A percentile compares a stretch with the other conserved stretches of the same genome.
Evolutionary conservation across 2,329 filamentous ascomycete genomes (phyloP).

Genomic region (Huntiella moniliformis): DNA sequence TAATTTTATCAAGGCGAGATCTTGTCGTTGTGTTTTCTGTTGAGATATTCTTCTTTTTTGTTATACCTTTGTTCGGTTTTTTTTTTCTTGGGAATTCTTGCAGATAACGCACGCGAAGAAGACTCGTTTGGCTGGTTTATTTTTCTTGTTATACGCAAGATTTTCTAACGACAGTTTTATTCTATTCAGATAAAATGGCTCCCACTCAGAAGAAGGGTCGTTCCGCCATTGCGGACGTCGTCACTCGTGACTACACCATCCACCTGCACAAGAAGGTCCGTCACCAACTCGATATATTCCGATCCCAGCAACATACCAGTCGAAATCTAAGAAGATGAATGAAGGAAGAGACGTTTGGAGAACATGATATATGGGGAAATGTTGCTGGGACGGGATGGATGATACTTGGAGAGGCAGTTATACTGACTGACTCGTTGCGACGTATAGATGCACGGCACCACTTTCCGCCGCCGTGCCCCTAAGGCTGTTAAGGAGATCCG

Average conservation of each 20-base stretch:
- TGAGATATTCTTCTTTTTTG: too few relatives aligned
- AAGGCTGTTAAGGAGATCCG: conserved; percentile 99
- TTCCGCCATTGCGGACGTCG: conserved; percentile 97
- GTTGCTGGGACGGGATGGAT: background rate
- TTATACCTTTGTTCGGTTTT: background rate
- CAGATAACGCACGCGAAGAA: background rate
- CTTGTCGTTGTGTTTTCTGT: conserved; percentile 14
- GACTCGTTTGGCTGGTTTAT: conserved; percentile 2
- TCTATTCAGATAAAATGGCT: conserved; percentile 42
- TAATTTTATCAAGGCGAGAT: conserved; percentile 5
- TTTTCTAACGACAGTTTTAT: conserved; percentile 19
- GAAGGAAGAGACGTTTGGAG: too few relatives aligned
- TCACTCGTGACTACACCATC: conserved; percentile 99
- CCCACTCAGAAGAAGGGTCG: conserved; percentile 55
- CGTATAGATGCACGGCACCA: conserved; percentile 74
- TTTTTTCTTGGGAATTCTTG: background rate
- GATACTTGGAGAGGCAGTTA: conserved; percentile 11
- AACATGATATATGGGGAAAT: background rate
- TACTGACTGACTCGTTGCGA: conserved; percentile 19
- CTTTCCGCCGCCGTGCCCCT: conserved; percentile 99
- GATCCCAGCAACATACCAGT: background rate
- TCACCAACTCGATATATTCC: conserved; percentile 12
- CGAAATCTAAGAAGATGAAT: background rate
- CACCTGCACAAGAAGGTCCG: conserved; percentile 86
- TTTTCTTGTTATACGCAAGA: conserved; percentile 5